These are phyloP conservation scores for Pilatotrama ljubarskyi DNA, from an alignment of 768 basidiomycete genomes.

Conservation along the genomic window DNA sequence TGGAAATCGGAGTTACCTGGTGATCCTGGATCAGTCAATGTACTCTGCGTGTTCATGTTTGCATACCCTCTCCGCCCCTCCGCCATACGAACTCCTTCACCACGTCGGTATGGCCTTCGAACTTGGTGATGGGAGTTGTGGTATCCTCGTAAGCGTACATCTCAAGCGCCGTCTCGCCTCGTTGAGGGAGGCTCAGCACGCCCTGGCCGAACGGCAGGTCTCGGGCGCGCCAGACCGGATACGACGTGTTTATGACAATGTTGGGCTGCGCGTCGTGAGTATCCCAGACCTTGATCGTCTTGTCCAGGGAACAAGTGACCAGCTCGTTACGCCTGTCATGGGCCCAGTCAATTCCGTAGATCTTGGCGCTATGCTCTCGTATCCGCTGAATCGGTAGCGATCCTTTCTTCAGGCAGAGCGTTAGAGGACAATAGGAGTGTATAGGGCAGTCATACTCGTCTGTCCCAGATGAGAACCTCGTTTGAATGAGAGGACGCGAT, in stretches of 20 bases:
- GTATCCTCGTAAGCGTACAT: constrained; percentile 64
- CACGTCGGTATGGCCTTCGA: constrained; percentile 88
- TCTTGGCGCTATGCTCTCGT: constrained; percentile 84
- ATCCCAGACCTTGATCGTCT: constrained; percentile 88
- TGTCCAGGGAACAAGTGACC: constrained; percentile 93
- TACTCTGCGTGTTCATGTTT: neutral
- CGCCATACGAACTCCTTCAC: constrained; percentile 99
- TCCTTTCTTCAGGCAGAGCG: constrained; percentile 66
- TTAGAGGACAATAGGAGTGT: neutral
- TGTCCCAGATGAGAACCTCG: constrained; percentile 92
- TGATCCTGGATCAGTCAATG: neutral
- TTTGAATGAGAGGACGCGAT: constrained; percentile 89
- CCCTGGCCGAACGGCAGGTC: constrained; percentile 92
- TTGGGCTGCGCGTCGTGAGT: constrained; percentile 35
- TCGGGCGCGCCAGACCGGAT: constrained; percentile 95
- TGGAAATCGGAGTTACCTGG: constrained; percentile 54
- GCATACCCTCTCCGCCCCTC: constrained; percentile 55
- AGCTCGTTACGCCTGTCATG: constrained; percentile 72
- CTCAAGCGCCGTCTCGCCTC: constrained; percentile 80
- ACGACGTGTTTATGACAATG: constrained; percentile 61
- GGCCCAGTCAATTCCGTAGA: constrained; percentile 98
- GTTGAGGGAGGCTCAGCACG: constrained; percentile 82
- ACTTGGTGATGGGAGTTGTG: constrained; percentile 62
- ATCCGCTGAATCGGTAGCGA: constrained; percentile 77
- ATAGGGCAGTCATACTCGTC: constrained; percentile 57